Evolutionary conservation across 106 monocot genomes (phyloP).

Genomic region (Platanthera zijinensis): DNA sequence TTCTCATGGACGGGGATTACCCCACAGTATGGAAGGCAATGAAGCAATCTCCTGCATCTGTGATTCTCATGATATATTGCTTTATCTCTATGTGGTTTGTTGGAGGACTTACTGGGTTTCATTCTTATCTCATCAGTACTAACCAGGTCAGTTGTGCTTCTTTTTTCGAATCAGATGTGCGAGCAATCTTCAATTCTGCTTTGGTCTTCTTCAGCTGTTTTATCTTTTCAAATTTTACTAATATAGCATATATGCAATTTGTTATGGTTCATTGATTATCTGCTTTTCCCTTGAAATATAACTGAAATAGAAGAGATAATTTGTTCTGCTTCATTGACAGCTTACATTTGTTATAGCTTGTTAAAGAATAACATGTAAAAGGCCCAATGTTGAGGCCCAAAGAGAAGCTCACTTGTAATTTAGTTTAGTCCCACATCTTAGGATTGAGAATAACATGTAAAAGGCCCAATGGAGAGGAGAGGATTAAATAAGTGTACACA

Average conservation of each 20-base stretch:
- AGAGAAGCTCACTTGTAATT: no score
- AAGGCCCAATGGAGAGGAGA: no score
- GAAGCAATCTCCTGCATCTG: slow-evolving; percentile 65
- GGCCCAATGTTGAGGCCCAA: no score
- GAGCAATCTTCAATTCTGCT: neutral
- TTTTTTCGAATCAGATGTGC: neutral
- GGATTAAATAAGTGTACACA: no score
- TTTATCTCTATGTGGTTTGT: slow-evolving; percentile 87
- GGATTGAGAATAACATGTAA: no score
- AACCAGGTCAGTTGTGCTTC: slow-evolving; percentile 51
- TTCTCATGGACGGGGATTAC: slow-evolving; percentile 72
- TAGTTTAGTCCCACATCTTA: no score
- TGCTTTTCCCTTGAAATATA: neutral
- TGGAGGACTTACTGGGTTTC: slow-evolving; percentile 83
- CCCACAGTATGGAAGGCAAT: slow-evolving; percentile 84
- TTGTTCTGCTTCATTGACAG: neutral
- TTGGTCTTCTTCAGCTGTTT: neutral
- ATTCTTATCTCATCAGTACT: slow-evolving; percentile 73
- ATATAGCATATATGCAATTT: neutral
- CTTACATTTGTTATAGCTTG: no score
- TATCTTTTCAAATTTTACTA: neutral
- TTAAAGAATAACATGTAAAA: no score
- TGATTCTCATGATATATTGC: slow-evolving; percentile 59
- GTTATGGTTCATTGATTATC: neutral
- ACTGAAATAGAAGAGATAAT: neutral